phyloP scores from a whole-genome alignment of 495 filamentous ascomycete genomes.

The Oidiodendron maius region DNA sequence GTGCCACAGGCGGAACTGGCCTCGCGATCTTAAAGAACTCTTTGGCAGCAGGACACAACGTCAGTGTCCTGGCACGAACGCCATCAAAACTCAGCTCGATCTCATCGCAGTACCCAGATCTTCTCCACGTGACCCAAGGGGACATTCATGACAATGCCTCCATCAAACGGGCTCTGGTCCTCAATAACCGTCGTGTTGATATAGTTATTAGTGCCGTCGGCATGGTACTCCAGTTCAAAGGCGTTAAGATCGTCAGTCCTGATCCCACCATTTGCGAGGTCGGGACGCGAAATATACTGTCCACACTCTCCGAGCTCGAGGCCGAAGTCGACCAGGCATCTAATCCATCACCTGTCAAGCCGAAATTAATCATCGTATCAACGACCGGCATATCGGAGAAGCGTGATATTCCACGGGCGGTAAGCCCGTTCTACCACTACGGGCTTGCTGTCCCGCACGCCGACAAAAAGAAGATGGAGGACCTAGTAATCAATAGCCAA shows the following conservation, averaged over 20 bases:
- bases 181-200: constrained; percentile 1
- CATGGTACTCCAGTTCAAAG: not conserved
- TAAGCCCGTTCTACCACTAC: constrained; percentile 17
- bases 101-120: constrained; percentile 1
- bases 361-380: constrained; percentile 7
- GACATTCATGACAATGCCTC: constrained; percentile 2
- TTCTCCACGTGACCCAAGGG: constrained; percentile 13
- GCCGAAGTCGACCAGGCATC: not conserved
- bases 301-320: constrained; percentile 5
- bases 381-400: constrained; percentile 11
- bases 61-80: constrained; percentile 14
- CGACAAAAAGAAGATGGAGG: constrained; percentile 19
- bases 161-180: constrained; percentile 8
- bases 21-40: constrained; percentile 7
- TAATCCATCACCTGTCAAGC: not conserved
- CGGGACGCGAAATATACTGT: constrained; percentile 4
- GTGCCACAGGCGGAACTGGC: constrained; percentile 16
- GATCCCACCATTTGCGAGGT: constrained; percentile 10
- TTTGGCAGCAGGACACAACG: constrained; percentile 3
- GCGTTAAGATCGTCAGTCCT: not conserved
- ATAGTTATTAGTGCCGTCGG: constrained; percentile 10
- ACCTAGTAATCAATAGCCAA: constrained; percentile 1
- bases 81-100: constrained; percentile 11
- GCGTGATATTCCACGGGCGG: constrained; percentile 13
- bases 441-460: constrained; percentile 16